phyloP scores from a whole-genome alignment of 208 protist genomes.

The Wallacemonas sp. region DNA sequence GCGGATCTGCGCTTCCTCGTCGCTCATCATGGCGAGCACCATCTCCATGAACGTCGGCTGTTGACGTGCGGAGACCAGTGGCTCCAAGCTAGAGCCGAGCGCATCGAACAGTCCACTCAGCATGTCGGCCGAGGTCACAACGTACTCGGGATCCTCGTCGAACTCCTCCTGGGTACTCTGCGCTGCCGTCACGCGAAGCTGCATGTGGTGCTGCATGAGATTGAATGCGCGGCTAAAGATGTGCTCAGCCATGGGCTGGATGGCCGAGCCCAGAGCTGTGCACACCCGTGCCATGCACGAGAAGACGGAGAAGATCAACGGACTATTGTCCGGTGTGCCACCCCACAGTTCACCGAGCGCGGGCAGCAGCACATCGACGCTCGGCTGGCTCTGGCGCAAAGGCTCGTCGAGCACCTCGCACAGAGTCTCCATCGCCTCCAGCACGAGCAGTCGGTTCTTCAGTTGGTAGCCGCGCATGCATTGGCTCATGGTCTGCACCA shows the following conservation, averaged over 20 bases:
- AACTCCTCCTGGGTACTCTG: constrained; percentile 28
- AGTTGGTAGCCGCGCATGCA: constrained; percentile 83
- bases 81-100: constrained; percentile 61
- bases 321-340: constrained; percentile 58
- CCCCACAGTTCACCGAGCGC: constrained; percentile 69
- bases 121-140: constrained; percentile 70
- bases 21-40: constrained; percentile 40
- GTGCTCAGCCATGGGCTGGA: constrained; percentile 70
- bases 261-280: constrained; percentile 46
- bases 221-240: constrained; percentile 71
- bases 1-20: constrained; percentile 45
- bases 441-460: constrained; percentile 84
- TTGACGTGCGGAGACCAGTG: constrained; percentile 40
- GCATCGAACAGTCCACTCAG: constrained; percentile 80
- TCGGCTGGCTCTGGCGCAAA: constrained; percentile 36
- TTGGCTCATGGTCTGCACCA: constrained; percentile 42
- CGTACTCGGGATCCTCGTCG: constrained; percentile 71
- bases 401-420: constrained; percentile 47
- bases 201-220: constrained; percentile 52
- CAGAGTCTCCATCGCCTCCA: constrained; percentile 67
- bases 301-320: constrained; percentile 78
- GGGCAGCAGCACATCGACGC: constrained; percentile 41
- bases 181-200: constrained; percentile 34
- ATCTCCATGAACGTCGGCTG: constrained; percentile 56
- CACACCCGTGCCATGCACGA: constrained; percentile 77